Evolutionary conservation across 805 yeast species (phyloP).

Genomic region (Teunomyces lycoperdinae): DNA sequence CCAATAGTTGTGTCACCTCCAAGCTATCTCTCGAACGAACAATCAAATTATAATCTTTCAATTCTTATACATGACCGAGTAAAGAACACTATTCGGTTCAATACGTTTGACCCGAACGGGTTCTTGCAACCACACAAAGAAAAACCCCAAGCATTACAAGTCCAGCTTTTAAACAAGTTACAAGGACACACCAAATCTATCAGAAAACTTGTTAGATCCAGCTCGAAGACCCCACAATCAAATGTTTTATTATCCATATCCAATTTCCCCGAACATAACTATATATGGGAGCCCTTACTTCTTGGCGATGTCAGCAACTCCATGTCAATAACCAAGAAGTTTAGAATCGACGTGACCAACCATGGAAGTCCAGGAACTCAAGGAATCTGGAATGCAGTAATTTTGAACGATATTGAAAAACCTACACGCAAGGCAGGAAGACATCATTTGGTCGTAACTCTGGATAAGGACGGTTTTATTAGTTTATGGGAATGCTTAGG

Average conservation of each 20-base stretch:
- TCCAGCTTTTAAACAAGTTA: slow-evolving; percentile 43
- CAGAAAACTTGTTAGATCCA: slow-evolving; percentile 60
- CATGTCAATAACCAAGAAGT: slow-evolving; percentile 33
- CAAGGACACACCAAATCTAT: slow-evolving; percentile 89
- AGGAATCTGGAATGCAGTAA: slow-evolving; percentile 28
- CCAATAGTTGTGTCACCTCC: slow-evolving; percentile 17
- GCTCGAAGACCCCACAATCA: slow-evolving; percentile 21
- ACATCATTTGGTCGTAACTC: slow-evolving; percentile 30
- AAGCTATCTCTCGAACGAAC: slow-evolving; percentile 8
- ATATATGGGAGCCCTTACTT: slow-evolving; percentile 41
- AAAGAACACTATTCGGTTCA: slow-evolving; percentile 32
- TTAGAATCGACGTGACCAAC: slow-evolving; percentile 23
- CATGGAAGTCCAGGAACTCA: slow-evolving; percentile 5
- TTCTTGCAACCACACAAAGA: neutral
- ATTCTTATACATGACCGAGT: slow-evolving; percentile 37
- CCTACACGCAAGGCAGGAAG: slow-evolving; percentile 13
- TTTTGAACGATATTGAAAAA: slow-evolving; percentile 30
- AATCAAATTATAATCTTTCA: slow-evolving; percentile 7
- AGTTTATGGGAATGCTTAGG: slow-evolving; percentile 62
- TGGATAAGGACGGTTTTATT: slow-evolving; percentile 36
- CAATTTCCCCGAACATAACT: slow-evolving; percentile 37
- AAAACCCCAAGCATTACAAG: neutral
- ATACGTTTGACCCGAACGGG: slow-evolving; percentile 9
- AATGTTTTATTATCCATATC: slow-evolving; percentile 35
- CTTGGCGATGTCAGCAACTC: slow-evolving; percentile 13